Conservation (phyloP, 1,284 basidiomycete genomes). For the Heliocybe sulcata region DNA sequence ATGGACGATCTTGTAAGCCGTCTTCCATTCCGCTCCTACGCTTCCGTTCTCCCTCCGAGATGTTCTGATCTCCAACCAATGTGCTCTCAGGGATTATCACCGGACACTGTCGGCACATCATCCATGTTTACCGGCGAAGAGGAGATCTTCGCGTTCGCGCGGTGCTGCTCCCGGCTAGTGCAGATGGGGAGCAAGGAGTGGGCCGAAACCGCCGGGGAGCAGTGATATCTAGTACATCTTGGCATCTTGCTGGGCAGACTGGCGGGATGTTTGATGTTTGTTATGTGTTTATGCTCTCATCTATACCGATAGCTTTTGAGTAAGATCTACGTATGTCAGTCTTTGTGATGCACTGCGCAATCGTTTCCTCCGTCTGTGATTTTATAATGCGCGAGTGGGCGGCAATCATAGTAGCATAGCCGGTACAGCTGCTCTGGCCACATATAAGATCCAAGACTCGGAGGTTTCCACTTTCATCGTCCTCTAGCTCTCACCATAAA, state of each 20-base stretch:
- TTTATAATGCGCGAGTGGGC: too few relatives aligned
- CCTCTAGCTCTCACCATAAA: neutral
- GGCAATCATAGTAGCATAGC: too few relatives aligned
- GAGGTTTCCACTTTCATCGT: too few relatives aligned
- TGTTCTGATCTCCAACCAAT: too few relatives aligned
- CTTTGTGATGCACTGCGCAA: too few relatives aligned
- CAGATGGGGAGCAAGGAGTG: slow-evolving; percentile 89
- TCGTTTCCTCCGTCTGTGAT: too few relatives aligned
- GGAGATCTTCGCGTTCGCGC: slow-evolving; percentile 91
- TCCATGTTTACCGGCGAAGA: slow-evolving; percentile 92
- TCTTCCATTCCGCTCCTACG: neutral
- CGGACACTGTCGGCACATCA: slow-evolving; percentile 68
- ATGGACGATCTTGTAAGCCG: slow-evolving; percentile 83
- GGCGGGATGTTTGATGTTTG: neutral
- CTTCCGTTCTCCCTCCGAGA: neutral
- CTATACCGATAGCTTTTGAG: neutral
- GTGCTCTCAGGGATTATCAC: slow-evolving; percentile 58
- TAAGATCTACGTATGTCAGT: too few relatives aligned
- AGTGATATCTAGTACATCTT: neutral
- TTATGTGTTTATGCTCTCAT: neutral
- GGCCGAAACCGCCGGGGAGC: slow-evolving; percentile 54
- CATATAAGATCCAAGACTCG: too few relatives aligned
- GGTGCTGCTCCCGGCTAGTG: slow-evolving; percentile 84
- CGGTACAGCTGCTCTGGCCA: too few relatives aligned
- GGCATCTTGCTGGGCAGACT: neutral